Conservation (phyloP, 495 filamentous ascomycete species). For the Aspergillus biplanus region DNA sequence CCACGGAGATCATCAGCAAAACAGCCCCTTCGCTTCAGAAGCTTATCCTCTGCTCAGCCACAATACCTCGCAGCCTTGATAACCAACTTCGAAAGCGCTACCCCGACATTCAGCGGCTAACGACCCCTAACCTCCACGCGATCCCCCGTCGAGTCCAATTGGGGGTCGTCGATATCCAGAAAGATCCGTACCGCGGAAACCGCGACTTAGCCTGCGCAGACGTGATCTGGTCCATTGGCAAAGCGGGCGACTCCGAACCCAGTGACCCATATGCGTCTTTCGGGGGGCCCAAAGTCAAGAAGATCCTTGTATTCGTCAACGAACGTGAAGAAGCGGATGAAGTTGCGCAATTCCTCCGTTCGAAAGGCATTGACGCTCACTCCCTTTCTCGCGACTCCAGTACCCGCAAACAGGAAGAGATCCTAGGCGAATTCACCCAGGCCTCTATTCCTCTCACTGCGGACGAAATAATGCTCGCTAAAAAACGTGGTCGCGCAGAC, state of each 20-base stretch:
- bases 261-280: slow-evolving; percentile 36
- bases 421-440: slow-evolving; percentile 76
- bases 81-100: slow-evolving; percentile 77
- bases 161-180: slow-evolving; percentile 87
- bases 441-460: slow-evolving; percentile 47
- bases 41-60: slow-evolving; percentile 94
- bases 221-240: slow-evolving; percentile 90
- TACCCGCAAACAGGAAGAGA: slow-evolving; percentile 70
- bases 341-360: slow-evolving; percentile 75
- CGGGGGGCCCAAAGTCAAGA: slow-evolving; percentile 66
- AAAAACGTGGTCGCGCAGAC: slow-evolving; percentile 36
- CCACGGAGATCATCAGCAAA: slow-evolving; percentile 78
- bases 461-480: slow-evolving; percentile 41
- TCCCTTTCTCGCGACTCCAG: slow-evolving; percentile 81
- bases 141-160: slow-evolving; percentile 94
- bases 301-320: slow-evolving; percentile 96
- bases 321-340: slow-evolving; percentile 86
- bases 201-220: slow-evolving; percentile 90
- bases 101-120: slow-evolving; percentile 80
- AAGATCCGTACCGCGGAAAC: slow-evolving; percentile 88
- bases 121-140: slow-evolving; percentile 92
- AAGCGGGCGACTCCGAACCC: slow-evolving; percentile 59
- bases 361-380: slow-evolving; percentile 85
- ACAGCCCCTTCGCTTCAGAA: slow-evolving; percentile 77
- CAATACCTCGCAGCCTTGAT: slow-evolving; percentile 88